Evolutionary conservation across 2,329 filamentous ascomycete genomes (phyloP).

Genomic region (Myriosclerotinia scirpicola): DNA sequence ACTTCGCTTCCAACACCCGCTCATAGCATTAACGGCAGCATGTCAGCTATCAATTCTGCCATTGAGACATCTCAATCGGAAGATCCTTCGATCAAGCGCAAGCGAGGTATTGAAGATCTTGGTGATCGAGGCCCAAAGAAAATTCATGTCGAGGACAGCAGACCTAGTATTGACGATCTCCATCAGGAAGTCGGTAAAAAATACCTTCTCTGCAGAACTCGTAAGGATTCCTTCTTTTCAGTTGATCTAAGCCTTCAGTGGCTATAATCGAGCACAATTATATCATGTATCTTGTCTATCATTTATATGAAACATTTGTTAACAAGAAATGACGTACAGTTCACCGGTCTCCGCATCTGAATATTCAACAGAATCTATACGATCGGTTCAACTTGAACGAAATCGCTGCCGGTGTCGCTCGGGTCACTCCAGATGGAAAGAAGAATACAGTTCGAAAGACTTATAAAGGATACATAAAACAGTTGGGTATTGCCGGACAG

Average conservation of each 20-base stretch:
- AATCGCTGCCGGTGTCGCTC: slow-evolving; percentile 61
- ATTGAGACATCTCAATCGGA: slow-evolving; percentile 42
- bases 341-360: slow-evolving; percentile 46
- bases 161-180: slow-evolving; percentile 62
- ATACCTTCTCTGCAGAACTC: slow-evolving; percentile 65
- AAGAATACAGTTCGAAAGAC: slow-evolving; percentile 67
- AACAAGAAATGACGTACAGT: slow-evolving; percentile 40
- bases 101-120: slow-evolving; percentile 57
- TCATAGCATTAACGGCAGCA: slow-evolving; percentile 59
- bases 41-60: slow-evolving; percentile 35
- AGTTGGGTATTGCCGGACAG: slow-evolving; percentile 59
- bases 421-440: slow-evolving; percentile 63
- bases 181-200: slow-evolving; percentile 66
- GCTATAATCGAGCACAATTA: slow-evolving; percentile 12
- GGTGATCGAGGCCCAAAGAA: slow-evolving; percentile 61
- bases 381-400: slow-evolving; percentile 55
- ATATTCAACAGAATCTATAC: slow-evolving; percentile 57
- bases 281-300: slow-evolving; percentile 28
- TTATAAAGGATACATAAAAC: slow-evolving; percentile 68
- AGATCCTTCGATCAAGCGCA: slow-evolving; percentile 61
- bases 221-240: slow-evolving; percentile 57
- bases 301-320: slow-evolving; percentile 37
- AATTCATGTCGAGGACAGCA: slow-evolving; percentile 60
- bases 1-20: slow-evolving; percentile 59
- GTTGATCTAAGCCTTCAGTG: slow-evolving; percentile 26